Evolutionary conservation across 768 basidiomycete genomes (phyloP), one percentile per base, ranked within the genome.

Genomic region (Pleurotus pulmonarius): DNA sequence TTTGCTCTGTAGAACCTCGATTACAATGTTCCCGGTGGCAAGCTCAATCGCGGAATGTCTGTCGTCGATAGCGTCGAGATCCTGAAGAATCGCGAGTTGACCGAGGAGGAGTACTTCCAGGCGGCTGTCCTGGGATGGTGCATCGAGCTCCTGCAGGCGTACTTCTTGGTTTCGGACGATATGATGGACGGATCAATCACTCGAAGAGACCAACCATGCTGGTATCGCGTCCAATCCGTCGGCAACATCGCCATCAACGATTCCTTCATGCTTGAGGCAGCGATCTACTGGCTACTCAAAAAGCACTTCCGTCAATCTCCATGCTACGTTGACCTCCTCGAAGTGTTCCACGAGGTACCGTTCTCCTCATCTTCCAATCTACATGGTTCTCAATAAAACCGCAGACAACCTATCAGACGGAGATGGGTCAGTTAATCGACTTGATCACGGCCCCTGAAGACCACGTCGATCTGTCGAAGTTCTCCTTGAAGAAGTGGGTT

Each of bases 151-250:
- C 83, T 99, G 6, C 96, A 98, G 87, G 94, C 94, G 0, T 97
- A 88, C 74, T 98, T 98, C 87, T 85, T 98, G 56, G 93, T 97
- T 56, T 83, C 92, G 3, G 93, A 99, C 72, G 96, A 98, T 71
- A 94, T 98, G 65, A 99, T 99, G 97, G 96, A 99, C 68, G 70
- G 81, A 16, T 92, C 90, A 46, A 88, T 98, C 63, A 98, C 96
- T 9, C 88, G 96, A 22, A 88, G 96, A 8, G 87, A 89, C 3
- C 95, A 97, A 71, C 90, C 94, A 1, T 99, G 96, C 74, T 99
- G 92, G 92, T 98, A 96, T 75, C 82, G 78, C 57, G 63, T 74
- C 20, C 75, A 75, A 2, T 63, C 70, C 12, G 85, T 96, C 59
- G 86, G 86, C 46, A 85, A 86, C 72, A 85, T 97, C 60, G 94